Percentiles rank a stretch among this genome's conserved stretches.
Conservation (phyloP, 2,329 filamentous ascomycete species). For the Cordyceps fumosorosea region DNA sequence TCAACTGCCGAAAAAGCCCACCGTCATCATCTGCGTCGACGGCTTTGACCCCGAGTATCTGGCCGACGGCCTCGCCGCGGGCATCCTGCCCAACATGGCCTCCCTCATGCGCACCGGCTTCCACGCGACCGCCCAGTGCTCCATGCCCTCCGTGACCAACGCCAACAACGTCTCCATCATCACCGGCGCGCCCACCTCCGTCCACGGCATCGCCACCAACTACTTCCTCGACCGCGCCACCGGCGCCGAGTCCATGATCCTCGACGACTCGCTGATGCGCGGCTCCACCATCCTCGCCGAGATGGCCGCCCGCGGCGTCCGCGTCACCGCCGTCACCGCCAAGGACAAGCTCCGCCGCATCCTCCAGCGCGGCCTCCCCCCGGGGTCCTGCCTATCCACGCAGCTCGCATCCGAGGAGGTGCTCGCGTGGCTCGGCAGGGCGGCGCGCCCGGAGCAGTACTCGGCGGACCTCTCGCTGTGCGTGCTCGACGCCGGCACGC, state of each 20-base stretch:
- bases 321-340: slow-evolving; percentile 36
- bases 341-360: slow-evolving; percentile 39
- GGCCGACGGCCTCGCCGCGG: slow-evolving; percentile 25
- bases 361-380: slow-evolving; percentile 28
- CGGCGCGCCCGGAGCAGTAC: slow-evolving; percentile 32
- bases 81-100: slow-evolving; percentile 28
- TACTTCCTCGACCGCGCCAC: slow-evolving; percentile 35
- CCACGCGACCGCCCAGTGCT: slow-evolving; percentile 29
- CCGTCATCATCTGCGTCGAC: slow-evolving; percentile 36
- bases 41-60: slow-evolving; percentile 38
- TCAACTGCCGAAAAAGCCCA: slow-evolving; percentile 20
- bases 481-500: slow-evolving; percentile 36
- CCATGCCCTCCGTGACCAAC: slow-evolving; percentile 39
- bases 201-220: slow-evolving; percentile 37
- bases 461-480: slow-evolving; percentile 37
- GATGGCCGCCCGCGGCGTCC: slow-evolving; percentile 31
- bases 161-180: slow-evolving; percentile 40
- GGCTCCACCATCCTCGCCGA: slow-evolving; percentile 35
- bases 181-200: slow-evolving; percentile 31
- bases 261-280: slow-evolving; percentile 32
- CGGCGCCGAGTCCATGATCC: slow-evolving; percentile 33
- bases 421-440: slow-evolving; percentile 29
- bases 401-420: slow-evolving; percentile 30
- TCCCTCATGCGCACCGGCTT: slow-evolving; percentile 29
- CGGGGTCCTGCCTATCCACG: slow-evolving; percentile 30